Evolutionary conservation across 2,329 filamentous ascomycete species (phyloP), one percentile per base, ranked within the genome.

Genomic region (Diaporthe citrichinensis): DNA sequence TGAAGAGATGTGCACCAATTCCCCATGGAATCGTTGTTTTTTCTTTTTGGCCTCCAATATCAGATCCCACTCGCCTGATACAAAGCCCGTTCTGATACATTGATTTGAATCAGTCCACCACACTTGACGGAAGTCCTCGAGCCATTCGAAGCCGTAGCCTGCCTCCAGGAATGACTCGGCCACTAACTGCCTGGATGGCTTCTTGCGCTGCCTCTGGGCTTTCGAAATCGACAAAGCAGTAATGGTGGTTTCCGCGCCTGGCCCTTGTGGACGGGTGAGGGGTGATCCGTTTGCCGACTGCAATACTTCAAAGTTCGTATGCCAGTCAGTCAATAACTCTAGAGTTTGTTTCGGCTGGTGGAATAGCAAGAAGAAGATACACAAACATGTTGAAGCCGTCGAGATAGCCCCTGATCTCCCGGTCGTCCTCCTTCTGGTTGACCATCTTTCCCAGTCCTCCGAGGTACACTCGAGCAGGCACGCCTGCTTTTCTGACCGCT

Each of bases 221-320:
- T 65, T 84, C 85, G 74, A 93, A 88, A 79, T 93, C 91, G n/a
- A 93, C 90, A 76, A 93, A 93, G 78, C 90, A 90, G 82, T 91
- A 93, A 82, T 93, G 89, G 79, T 91, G 87, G 77, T 90, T 88
- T 41, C 90, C 90, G 0, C 86, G 84, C 55, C 86, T 85, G n/a
- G 84, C 81, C 36, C 84, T 85, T 75, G 87, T 92, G 79, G 83
- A 90, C 79, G 85, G 91, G 80, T 86, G 91, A 77, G 88, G 90
- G 62, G 87, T 92, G 85, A 90, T 93, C 25, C 87, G 84, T 78
- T 89, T 89, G 78, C 87, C 85, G 62, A 89, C 85, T 9, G 80
- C 79, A 53, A 82, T 77, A 9, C 80, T 83, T 59, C n/a, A 34
- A 57, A 15, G 25, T 55, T 20, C 53, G 78, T 12, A 39, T 5